These are phyloP conservation scores for barrel medic (Medicago truncatula) DNA, from an alignment of 306 rosid genomes.

Conservation along the genomic window DNA sequence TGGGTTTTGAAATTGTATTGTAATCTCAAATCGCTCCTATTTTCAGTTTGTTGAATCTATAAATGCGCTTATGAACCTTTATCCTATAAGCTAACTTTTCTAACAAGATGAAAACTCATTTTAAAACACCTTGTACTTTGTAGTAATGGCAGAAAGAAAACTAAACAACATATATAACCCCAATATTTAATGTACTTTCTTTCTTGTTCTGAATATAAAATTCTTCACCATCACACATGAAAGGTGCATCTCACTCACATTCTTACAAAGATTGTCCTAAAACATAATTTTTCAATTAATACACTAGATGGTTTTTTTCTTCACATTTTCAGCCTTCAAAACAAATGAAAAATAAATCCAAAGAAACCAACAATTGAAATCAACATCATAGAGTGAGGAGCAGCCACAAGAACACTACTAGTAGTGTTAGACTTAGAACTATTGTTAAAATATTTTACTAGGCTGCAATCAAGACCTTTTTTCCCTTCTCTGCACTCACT, in stretches of 20 bases:
- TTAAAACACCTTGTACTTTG: background rate
- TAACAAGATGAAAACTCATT: too few relatives aligned
- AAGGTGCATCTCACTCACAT: conserved; percentile 27
- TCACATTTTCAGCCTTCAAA: conserved; percentile 30
- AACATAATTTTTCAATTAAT: background rate
- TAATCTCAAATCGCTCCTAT: too few relatives aligned
- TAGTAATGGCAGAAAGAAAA: background rate
- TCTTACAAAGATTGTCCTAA: conserved; percentile 4
- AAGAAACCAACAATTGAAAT: conserved; percentile 38
- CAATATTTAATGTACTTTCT: conserved; percentile 12
- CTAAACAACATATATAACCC: background rate
- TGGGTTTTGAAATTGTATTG: too few relatives aligned
- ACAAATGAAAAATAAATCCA: conserved; percentile 39
- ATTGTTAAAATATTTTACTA: background rate
- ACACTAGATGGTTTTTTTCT: background rate
- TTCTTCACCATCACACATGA: conserved; percentile 35
- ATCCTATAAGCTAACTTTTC: too few relatives aligned
- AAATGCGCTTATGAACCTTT: too few relatives aligned
- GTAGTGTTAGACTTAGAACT: conserved; percentile 6
- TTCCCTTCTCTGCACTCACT: conserved; percentile 69
- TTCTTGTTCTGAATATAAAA: conserved; percentile 18
- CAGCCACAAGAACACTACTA: conserved; percentile 17
- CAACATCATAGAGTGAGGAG: conserved; percentile 42
- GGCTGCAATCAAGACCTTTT: conserved; percentile 67
- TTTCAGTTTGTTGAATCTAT: too few relatives aligned